Percentiles rank a stretch among this genome's conserved stretches.
Evolutionary conservation across 1,284 basidiomycete species (phyloP).

Genomic region (Inonotus hispidus): DNA sequence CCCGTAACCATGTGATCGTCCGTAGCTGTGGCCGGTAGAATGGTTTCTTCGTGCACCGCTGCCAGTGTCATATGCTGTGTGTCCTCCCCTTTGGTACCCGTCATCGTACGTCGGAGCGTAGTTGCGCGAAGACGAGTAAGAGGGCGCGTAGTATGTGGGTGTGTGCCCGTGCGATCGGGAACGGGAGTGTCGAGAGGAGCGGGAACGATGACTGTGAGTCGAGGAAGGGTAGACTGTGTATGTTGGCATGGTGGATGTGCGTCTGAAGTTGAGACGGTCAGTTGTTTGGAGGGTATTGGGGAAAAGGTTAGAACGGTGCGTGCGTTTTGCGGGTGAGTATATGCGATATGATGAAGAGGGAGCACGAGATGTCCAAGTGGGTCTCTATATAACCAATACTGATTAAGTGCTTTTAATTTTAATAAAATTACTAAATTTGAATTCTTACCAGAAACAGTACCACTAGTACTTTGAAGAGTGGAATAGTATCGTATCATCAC

Average conservation of each 20-base stretch:
- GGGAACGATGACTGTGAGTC: conserved; percentile 1
- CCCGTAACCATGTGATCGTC: neutral
- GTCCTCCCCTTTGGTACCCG: neutral
- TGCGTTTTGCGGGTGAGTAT: neutral
- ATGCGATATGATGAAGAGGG: neutral
- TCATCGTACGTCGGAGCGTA: neutral
- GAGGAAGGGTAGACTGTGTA: conserved; percentile 15
- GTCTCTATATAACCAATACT: conserved; percentile 3
- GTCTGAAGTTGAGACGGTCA: too few species aligned
- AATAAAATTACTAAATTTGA: neutral
- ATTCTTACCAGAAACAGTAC: too few species aligned
- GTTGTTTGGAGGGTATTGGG: too few species aligned
- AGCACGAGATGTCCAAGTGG: neutral
- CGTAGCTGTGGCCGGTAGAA: neutral
- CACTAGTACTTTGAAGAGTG: too few species aligned
- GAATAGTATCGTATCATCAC: too few species aligned
- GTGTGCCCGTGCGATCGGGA: conserved; percentile 2
- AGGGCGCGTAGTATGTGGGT: conserved; percentile 5
- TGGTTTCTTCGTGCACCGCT: neutral
- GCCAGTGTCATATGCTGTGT: neutral
- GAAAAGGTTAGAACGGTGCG: too few species aligned
- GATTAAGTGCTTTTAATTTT: too few species aligned
- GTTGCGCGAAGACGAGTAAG: neutral
- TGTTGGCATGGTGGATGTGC: conserved; percentile 4
- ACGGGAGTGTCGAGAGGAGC: conserved; percentile 7